These are phyloP conservation scores for Suhomyces tanzawaensis DNA, from an alignment of 805 yeast genomes.

Conservation along the genomic window DNA sequence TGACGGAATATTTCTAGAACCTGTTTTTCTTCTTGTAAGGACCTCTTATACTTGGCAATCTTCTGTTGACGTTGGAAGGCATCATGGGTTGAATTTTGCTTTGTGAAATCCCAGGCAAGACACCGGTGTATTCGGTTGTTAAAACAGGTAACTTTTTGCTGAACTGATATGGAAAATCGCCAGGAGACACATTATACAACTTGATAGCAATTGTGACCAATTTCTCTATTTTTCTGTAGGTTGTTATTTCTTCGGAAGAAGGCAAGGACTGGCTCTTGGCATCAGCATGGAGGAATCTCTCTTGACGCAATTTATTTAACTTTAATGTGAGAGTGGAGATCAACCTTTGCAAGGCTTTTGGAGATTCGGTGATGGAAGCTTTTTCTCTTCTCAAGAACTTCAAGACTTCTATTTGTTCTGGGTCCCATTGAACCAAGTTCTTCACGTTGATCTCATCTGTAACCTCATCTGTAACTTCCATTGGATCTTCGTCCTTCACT, in stretches of 20 bases:
- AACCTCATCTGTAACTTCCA: constrained; percentile 3
- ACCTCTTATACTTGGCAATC: constrained; percentile 40
- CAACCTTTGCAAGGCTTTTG: constrained; percentile 31
- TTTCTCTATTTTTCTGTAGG: constrained; percentile 31
- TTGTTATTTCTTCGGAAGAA: constrained; percentile 21
- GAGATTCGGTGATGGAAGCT: constrained; percentile 22
- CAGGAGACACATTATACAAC: constrained; percentile 24
- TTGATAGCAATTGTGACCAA: constrained; percentile 32
- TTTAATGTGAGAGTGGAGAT: constrained; percentile 32
- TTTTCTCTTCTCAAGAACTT: constrained; percentile 25
- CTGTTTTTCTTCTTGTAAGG: constrained; percentile 36
- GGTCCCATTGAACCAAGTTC: constrained; percentile 36
- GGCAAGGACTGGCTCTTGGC: constrained; percentile 26
- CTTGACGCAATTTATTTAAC: constrained; percentile 41
- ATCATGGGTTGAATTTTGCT: constrained; percentile 7
- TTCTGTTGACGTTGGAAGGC: constrained; percentile 7
- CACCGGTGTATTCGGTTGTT: constrained; percentile 72
- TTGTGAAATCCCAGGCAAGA: constrained; percentile 62
- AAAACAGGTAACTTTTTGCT: constrained; percentile 61
- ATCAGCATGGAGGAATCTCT: constrained; percentile 32
- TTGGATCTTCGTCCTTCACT: constrained; percentile 10
- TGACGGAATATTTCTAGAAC: not conserved
- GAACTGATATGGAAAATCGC: constrained; percentile 25
- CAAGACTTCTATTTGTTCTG: constrained; percentile 26
- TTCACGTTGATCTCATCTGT: constrained; percentile 24